Percentiles rank a stretch among this genome's conserved stretches.
These are phyloP conservation scores for Cephaloascus albidus DNA, from an alignment of 805 yeast species.

Conservation along the genomic window DNA sequence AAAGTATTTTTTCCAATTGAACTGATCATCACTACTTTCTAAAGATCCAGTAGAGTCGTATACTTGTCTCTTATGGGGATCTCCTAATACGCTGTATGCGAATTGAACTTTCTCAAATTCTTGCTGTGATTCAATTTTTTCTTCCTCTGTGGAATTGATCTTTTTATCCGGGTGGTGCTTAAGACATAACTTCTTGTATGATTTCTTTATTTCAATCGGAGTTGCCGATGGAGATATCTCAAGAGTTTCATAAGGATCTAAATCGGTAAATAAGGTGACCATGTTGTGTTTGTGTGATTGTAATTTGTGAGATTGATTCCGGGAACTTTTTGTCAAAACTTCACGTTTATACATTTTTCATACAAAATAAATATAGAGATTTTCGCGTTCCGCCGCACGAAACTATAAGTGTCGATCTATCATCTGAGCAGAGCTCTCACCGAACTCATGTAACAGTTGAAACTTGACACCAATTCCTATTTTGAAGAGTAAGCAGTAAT, in stretches of 20 bases:
- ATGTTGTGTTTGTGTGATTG: too few species aligned
- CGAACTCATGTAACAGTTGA: too few species aligned
- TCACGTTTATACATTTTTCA: too few species aligned
- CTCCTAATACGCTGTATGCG: slow-evolving; percentile 62
- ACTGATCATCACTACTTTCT: slow-evolving; percentile 28
- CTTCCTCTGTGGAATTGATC: slow-evolving; percentile 20
- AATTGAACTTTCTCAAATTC: slow-evolving; percentile 64
- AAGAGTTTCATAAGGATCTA: slow-evolving; percentile 55
- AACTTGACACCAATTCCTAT: too few species aligned
- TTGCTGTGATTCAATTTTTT: slow-evolving; percentile 19
- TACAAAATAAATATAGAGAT: too few species aligned
- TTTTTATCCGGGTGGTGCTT: slow-evolving; percentile 67
- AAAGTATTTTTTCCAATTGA: slow-evolving; percentile 55
- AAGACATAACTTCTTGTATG: slow-evolving; percentile 57
- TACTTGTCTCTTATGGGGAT: slow-evolving; percentile 39
- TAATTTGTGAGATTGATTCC: too few species aligned
- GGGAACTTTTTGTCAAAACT: too few species aligned
- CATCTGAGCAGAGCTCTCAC: too few species aligned
- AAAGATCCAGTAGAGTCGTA: slow-evolving; percentile 69
- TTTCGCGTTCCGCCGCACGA: too few species aligned
- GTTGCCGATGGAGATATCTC: slow-evolving; percentile 29
- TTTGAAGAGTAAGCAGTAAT: too few species aligned
- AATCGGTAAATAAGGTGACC: slow-evolving; percentile 39
- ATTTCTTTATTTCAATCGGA: slow-evolving; percentile 51
- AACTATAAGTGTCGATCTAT: too few species aligned